Evolutionary conservation across 2,329 filamentous ascomycete species (phyloP).

Genomic region (Teratosphaeria zuluensis): DNA sequence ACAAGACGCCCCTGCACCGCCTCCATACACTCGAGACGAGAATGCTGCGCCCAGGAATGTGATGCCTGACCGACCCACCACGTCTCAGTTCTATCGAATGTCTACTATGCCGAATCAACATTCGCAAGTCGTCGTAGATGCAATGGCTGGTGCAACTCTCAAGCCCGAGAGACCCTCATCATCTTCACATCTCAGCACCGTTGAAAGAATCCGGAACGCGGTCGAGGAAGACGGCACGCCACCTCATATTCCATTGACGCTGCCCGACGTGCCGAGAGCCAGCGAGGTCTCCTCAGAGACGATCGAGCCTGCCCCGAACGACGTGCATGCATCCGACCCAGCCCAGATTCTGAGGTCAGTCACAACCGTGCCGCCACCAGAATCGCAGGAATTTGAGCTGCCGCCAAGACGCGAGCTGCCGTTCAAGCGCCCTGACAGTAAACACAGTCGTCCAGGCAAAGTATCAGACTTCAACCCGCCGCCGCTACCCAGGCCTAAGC

Average conservation of each 20-base stretch:
- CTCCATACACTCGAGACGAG: constrained; percentile 1
- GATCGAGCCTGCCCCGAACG: neutral
- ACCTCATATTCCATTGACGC: neutral
- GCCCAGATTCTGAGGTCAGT: constrained; percentile 3
- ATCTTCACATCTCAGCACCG: constrained; percentile 2
- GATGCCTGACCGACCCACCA: constrained; percentile 1
- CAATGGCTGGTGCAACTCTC: neutral
- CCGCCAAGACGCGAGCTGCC: constrained; percentile 27
- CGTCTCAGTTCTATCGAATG: constrained; percentile 3
- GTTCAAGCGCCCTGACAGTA: constrained; percentile 28
- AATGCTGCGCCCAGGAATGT: constrained; percentile 1
- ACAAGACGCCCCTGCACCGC: constrained; percentile 1
- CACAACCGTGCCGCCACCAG: constrained; percentile 6
- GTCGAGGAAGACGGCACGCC: constrained; percentile 3
- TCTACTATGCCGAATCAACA: constrained; percentile 9
- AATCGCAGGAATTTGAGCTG: constrained; percentile 10
- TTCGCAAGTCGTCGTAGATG: constrained; percentile 4
- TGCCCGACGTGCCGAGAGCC: neutral
- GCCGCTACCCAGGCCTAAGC: constrained; percentile 25
- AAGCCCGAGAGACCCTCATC: constrained; percentile 6
- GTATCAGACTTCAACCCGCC: constrained; percentile 16
- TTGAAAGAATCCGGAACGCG: constrained; percentile 6
- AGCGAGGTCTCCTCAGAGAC: constrained; percentile 3
- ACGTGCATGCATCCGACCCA: neutral
- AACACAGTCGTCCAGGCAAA: constrained; percentile 7